Percentiles rank a stretch among this genome's conserved stretches.
Evolutionary conservation across 2,329 filamentous ascomycete species (phyloP).

Genomic region (Orbilia ellipsospora): DNA sequence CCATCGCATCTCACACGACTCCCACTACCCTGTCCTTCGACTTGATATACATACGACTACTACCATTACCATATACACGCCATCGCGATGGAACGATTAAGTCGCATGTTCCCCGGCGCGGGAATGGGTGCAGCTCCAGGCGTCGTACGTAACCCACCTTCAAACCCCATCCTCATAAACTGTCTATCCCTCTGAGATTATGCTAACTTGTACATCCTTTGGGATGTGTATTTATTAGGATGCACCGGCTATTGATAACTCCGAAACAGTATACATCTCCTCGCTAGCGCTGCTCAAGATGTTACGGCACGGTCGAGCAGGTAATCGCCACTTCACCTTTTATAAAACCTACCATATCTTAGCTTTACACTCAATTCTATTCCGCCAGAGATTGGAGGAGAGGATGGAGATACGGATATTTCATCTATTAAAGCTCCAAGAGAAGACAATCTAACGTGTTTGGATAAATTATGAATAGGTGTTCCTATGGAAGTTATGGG

Average conservation of each 20-base stretch:
- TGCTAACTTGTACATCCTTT: too few relatives aligned
- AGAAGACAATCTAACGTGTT: constrained; percentile 11
- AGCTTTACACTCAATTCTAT: too few relatives aligned
- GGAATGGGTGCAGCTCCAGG: constrained; percentile 70
- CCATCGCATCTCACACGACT: constrained; percentile 54
- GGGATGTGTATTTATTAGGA: constrained; percentile 69
- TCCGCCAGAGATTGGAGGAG: too few relatives aligned
- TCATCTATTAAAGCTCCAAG: too few relatives aligned
- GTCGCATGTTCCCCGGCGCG: constrained; percentile 83
- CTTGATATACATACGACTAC: not conserved
- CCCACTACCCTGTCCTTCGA: constrained; percentile 30
- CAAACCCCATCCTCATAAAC: not conserved
- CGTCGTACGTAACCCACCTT: constrained; percentile 67
- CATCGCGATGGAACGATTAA: constrained; percentile 83
- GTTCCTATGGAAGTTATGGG: constrained; percentile 99
- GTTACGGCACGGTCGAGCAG: constrained; percentile 94
- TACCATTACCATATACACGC: constrained; percentile 30
- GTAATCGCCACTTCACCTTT: constrained; percentile 38
- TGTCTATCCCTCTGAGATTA: constrained; percentile 2
- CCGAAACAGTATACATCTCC: constrained; percentile 98
- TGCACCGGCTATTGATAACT: constrained; percentile 94
- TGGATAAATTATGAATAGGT: constrained; percentile 62
- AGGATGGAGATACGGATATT: too few relatives aligned
- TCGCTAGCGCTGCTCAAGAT: constrained; percentile 97
- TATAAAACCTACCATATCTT: too few relatives aligned